phyloP scores from a whole-genome alignment of 495 filamentous ascomycete species.

The Tuber brumale region DNA sequence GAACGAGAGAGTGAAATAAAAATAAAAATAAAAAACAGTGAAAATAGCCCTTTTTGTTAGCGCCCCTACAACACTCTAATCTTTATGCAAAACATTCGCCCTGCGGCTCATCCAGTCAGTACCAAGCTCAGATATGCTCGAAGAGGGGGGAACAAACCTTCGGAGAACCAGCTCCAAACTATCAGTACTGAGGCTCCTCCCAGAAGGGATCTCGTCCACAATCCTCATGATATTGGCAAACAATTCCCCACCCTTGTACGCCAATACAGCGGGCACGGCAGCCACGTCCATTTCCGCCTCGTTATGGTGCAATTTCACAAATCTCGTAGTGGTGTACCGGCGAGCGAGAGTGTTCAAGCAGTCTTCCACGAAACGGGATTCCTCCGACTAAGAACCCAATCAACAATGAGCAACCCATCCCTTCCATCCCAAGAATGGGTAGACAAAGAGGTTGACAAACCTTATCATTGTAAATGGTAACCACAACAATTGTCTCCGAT shows the following conservation, averaged over 20 bases:
- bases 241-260: constrained; percentile 80
- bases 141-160: constrained; percentile 46
- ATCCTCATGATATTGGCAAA: constrained; percentile 85
- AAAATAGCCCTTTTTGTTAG: background rate
- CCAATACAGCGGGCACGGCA: constrained; percentile 79
- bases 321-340: constrained; percentile 63
- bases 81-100: constrained; percentile 34
- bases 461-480: constrained; percentile 86
- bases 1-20: background rate
- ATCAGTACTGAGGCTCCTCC: constrained; percentile 53
- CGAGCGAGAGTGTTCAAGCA: constrained; percentile 66
- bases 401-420: background rate
- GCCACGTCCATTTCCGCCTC: constrained; percentile 94
- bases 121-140: background rate
- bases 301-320: constrained; percentile 83
- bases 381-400: constrained; percentile 54
- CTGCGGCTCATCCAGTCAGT: constrained; percentile 18
- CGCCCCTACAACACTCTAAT: constrained; percentile 10
- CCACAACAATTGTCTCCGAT: constrained; percentile 78
- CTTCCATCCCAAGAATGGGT: background rate
- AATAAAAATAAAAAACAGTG: background rate
- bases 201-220: constrained; percentile 72
- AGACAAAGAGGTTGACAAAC: constrained; percentile 47
- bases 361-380: constrained; percentile 68
- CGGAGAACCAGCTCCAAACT: constrained; percentile 58